Base-by-base conservation (phyloP, 768 basidiomycete genomes). In the Boletus speciosus region DNA sequence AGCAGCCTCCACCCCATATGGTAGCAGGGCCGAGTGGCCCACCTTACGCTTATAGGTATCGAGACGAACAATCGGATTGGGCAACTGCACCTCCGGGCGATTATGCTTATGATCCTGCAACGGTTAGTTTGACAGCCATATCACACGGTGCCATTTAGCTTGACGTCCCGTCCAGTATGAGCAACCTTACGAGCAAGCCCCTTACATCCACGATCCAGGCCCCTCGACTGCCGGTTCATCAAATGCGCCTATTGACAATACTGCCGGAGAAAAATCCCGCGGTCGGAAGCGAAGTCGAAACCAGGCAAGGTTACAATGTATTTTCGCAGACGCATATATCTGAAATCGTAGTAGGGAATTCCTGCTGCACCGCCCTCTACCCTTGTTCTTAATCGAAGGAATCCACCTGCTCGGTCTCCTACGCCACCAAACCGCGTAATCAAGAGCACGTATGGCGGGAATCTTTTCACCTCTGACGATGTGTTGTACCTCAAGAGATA, bases 401-500 rank as follows among this genome's bases (percentile, higher is more conserved):
- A 76, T 32, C 85, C 86, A 1, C 80, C 83, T 19, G 86, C 86
- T 14, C 81, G 90, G 3, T 93, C 90, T 23, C 91, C 91, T 4
- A 90, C 89, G 0, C 91, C 91, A 12, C 91, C 91, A 19, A 82
- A 80, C 6, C 82, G 90, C 15, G 85, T 92, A 21, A 84, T 93
- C 66, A 92, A 90, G 71, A 93, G 90, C 62, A 92, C 90, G 0
- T 93, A 92, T 62, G 91, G 91, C 41, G 91, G 91, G 14, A 93
- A 93, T 64, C 67, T 92, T 37, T 93, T 93, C 64, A 93, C 91
- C 0, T 78, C 85, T 2, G 91, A 93, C 45, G 91, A 93, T 65
- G 82, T 93, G 39, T 52, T 81, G 35, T 93, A 93, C 67, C 78
- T 93, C 56, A 90, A 91, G 65, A 86, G 84, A 66, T 93, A 93